Percentiles rank a stretch among this genome's conserved stretches.
Conservation (phyloP, 108 stramenopile species). For the Nitzschia palea region DNA sequence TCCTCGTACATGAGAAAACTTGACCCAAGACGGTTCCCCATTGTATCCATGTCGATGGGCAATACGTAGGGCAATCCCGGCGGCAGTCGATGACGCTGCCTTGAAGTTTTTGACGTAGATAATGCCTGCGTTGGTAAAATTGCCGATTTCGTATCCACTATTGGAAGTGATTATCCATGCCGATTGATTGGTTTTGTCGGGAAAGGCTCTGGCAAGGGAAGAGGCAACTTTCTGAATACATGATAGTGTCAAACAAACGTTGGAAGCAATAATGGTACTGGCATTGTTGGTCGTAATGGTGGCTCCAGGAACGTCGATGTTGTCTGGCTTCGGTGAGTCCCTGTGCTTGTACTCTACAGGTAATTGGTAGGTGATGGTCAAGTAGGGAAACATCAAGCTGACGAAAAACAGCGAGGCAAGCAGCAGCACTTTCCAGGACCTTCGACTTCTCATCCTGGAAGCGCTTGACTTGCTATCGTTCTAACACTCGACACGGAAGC, state of each 20-base stretch:
- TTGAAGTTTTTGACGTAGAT: constrained; percentile 40
- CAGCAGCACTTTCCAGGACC: too few relatives aligned
- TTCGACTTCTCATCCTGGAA: too few relatives aligned
- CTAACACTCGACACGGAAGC: too few relatives aligned
- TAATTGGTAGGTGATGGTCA: too few relatives aligned
- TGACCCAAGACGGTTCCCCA: neutral
- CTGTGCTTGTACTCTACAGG: too few relatives aligned
- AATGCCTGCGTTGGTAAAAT: constrained; percentile 12
- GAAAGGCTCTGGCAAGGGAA: constrained; percentile 24
- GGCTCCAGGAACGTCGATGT: neutral
- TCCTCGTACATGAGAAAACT: constrained; percentile 4
- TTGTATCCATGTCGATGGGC: constrained; percentile 7
- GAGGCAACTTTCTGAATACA: constrained; percentile 4
- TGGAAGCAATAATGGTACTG: neutral
- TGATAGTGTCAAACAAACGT: constrained; percentile 4
- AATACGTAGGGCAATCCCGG: constrained; percentile 38
- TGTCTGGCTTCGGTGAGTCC: too few relatives aligned
- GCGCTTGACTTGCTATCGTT: too few relatives aligned
- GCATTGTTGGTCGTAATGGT: neutral
- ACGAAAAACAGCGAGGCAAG: too few relatives aligned
- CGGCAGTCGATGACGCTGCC: constrained; percentile 40
- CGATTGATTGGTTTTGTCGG: constrained; percentile 13
- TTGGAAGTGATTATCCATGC: constrained; percentile 2
- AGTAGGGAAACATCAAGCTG: too few relatives aligned
- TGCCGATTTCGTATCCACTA: neutral